These are phyloP conservation scores for Trichoderma sp. DNA, from an alignment of 2,329 filamentous ascomycete species.

Conservation along the genomic window DNA sequence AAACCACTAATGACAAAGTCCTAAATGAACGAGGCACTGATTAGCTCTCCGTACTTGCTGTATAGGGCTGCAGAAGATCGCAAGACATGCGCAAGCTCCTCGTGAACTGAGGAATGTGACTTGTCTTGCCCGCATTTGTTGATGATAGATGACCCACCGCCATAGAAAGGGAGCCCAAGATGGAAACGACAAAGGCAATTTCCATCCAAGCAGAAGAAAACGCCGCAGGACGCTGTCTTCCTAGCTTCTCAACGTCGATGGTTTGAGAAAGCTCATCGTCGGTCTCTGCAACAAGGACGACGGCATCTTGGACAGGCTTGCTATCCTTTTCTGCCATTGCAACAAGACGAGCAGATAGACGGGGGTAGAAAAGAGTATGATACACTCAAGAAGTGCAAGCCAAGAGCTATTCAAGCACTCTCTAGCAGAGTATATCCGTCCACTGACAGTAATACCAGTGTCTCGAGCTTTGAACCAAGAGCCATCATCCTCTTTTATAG, in stretches of 20 bases:
- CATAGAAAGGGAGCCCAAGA: conserved; percentile 61
- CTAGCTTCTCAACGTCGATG: conserved; percentile 55
- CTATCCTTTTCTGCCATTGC: conserved; percentile 20
- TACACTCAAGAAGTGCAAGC: not conserved
- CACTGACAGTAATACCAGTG: not conserved
- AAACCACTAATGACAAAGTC: conserved; percentile 78
- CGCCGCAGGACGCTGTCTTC: conserved; percentile 57
- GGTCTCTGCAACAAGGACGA: conserved; percentile 24
- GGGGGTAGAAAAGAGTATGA: not conserved
- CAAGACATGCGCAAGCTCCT: not conserved
- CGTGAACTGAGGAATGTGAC: conserved; percentile 11
- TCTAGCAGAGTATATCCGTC: not conserved
- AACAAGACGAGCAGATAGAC: not conserved
- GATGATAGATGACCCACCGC: conserved; percentile 43
- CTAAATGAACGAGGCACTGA: conserved; percentile 34
- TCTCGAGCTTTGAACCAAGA: not conserved
- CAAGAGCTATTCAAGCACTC: not conserved
- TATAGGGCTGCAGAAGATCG: not conserved
- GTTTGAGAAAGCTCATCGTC: conserved; percentile 26
- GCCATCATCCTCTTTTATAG: conserved; percentile 11
- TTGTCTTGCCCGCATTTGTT: conserved; percentile 15
- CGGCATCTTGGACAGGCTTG: conserved; percentile 21
- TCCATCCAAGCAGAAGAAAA: conserved; percentile 58
- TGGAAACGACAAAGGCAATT: conserved; percentile 59
- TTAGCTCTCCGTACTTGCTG: not conserved